Conservation (phyloP, 2,329 filamentous ascomycete species). For the Pezicula radicicola region DNA sequence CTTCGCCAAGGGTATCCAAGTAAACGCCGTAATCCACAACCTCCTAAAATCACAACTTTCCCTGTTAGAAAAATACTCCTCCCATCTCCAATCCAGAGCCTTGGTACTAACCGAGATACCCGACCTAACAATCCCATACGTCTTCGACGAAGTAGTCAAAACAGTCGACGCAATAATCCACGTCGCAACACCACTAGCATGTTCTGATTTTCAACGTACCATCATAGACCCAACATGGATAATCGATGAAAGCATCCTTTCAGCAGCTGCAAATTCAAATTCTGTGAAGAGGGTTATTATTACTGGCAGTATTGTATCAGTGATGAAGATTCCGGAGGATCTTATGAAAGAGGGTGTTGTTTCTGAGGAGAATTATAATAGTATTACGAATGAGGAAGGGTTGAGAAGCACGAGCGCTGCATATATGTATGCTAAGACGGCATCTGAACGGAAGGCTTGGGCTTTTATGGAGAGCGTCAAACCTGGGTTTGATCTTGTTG, state of each 20-base stretch:
- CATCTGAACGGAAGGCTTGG: conserved; percentile 64
- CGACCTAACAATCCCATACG: conserved; percentile 3
- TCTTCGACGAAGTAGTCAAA: conserved; percentile 2
- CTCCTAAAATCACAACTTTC: conserved; percentile 1
- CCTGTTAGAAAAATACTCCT: conserved; percentile 4
- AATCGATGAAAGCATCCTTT: conserved; percentile 1
- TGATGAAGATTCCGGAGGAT: not conserved
- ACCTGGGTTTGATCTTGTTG: conserved; percentile 45
- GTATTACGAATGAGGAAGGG: conserved; percentile 40
- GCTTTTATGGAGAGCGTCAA: conserved; percentile 48
- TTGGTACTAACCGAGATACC: conserved; percentile 3
- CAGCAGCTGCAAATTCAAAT: not conserved
- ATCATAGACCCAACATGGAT: not conserved
- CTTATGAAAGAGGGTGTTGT: conserved; percentile 34
- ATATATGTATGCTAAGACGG: conserved; percentile 42
- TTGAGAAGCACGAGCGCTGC: not conserved
- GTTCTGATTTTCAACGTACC: not conserved
- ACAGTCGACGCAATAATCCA: not conserved
- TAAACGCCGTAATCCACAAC: conserved; percentile 3
- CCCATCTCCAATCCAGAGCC: not conserved
- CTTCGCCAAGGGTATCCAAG: not conserved
- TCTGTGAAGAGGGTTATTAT: conserved; percentile 1
- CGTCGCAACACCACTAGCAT: not conserved
- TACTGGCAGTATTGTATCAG: conserved; percentile 1
- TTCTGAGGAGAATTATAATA: conserved; percentile 48